Evolutionary conservation across 306 rosid species (phyloP).

Genomic region (Quercus dentata): DNA sequence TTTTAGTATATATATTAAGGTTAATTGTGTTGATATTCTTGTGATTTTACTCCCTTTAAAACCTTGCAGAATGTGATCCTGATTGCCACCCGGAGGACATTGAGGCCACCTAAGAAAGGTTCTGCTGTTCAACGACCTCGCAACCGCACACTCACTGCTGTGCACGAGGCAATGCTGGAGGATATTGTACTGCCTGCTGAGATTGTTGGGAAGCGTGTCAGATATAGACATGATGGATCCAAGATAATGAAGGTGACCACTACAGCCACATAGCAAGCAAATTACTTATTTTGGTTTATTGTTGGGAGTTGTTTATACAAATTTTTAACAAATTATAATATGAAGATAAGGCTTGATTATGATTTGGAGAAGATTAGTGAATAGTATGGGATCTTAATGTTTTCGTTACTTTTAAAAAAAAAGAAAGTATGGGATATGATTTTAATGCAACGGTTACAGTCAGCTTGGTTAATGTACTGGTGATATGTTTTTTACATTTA

Average conservation of each 20-base stretch:
- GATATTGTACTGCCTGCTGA: conserved; percentile 90
- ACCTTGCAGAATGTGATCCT: conserved; percentile 61
- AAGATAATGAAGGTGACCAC: conserved; percentile 71
- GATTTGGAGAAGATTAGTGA: not conserved
- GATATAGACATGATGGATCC: conserved; percentile 75
- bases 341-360: not conserved
- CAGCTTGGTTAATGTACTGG: not conserved
- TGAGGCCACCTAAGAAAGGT: conserved; percentile 91
- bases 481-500: not conserved
- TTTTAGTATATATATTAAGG: not conserved
- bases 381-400: not conserved
- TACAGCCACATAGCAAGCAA: not conserved
- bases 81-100: conserved; percentile 74
- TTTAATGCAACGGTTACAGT: not conserved
- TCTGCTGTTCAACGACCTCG: conserved; percentile 87
- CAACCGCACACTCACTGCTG: conserved; percentile 81
- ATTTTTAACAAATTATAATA: not conserved
- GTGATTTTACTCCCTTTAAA: not conserved
- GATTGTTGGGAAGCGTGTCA: conserved; percentile 81
- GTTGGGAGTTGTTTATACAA: not conserved
- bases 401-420: no score
- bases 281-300: not conserved
- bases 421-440: no score
- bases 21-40: not conserved
- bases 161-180: conserved; percentile 85